Evolutionary conservation across 2,329 filamentous ascomycete genomes (phyloP).

Genomic region (Colletotrichum godetiae): DNA sequence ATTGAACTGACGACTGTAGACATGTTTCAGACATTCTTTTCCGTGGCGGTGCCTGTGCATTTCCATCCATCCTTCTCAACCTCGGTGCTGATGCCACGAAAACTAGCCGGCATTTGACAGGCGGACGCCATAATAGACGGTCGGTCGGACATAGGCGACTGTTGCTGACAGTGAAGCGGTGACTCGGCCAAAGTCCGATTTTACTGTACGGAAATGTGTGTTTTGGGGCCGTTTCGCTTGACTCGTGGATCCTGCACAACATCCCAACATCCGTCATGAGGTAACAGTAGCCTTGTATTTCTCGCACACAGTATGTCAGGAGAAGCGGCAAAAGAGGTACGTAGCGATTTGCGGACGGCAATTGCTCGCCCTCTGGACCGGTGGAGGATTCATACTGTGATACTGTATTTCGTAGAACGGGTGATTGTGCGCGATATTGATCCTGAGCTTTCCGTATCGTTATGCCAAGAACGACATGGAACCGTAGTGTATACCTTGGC

Average conservation of each 20-base stretch:
- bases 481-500: slow-evolving; percentile 18
- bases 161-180: slow-evolving; percentile 19
- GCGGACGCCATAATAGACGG: slow-evolving; percentile 1
- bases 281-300: background rate
- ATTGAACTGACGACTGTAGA: slow-evolving; percentile 10
- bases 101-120: slow-evolving; percentile 9
- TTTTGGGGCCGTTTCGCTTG: slow-evolving; percentile 43
- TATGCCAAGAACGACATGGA: slow-evolving; percentile 25
- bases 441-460: slow-evolving; percentile 1
- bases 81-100: background rate
- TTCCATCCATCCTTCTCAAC: background rate
- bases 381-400: background rate
- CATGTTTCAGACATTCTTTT: slow-evolving; percentile 8
- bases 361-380: background rate
- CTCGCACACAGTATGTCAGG: background rate
- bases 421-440: slow-evolving; percentile 19
- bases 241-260: slow-evolving; percentile 50
- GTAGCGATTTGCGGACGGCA: background rate
- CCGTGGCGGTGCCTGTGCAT: slow-evolving; percentile 2
- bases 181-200: slow-evolving; percentile 34
- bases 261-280: slow-evolving; percentile 37
- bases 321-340: background rate
- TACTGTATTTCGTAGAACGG: background rate
- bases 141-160: slow-evolving; percentile 19
- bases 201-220: slow-evolving; percentile 17